A percentile compares a stretch with the other conserved stretches of the same genome.
Conservation (phyloP, 2,329 filamentous ascomycete species). For the Mycogone perniciosa region DNA sequence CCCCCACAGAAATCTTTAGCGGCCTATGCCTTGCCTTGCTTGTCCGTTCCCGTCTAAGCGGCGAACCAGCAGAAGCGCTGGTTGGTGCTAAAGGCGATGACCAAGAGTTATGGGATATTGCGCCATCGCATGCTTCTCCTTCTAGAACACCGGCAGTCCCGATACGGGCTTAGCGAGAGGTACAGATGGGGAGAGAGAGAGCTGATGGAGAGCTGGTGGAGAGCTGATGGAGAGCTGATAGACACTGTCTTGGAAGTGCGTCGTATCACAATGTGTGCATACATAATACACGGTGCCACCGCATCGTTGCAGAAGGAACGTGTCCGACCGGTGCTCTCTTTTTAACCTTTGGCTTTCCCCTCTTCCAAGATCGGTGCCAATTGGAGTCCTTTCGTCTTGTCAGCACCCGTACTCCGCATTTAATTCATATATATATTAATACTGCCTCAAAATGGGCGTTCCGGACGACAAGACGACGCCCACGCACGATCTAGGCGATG, state of each 20-base stretch:
- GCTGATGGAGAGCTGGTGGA: not conserved
- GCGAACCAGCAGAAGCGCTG: not conserved
- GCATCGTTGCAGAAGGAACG: no score
- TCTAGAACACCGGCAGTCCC: no score
- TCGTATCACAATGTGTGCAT: no score
- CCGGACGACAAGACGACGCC: conserved; percentile 8
- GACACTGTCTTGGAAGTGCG: not conserved
- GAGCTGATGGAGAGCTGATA: no score
- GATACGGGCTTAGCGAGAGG: not conserved
- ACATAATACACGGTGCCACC: not conserved
- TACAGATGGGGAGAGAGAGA: not conserved
- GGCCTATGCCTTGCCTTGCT: conserved; percentile 1
- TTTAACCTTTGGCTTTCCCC: not conserved
- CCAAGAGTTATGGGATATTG: conserved; percentile 11
- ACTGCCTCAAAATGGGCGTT: conserved; percentile 14
- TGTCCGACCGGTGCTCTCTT: not conserved
- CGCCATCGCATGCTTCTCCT: conserved; percentile 5
- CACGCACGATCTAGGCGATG: conserved; percentile 11
- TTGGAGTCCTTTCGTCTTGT: not conserved
- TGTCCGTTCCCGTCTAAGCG: not conserved
- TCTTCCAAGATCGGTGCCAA: not conserved
- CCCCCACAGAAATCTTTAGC: not conserved
- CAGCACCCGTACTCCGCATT: not conserved
- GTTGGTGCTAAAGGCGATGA: conserved; percentile 10
- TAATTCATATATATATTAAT: not conserved